Evolutionary conservation across 176 grass and related monocot genomes (phyloP), one percentile per base, ranked within the genome.

Genomic region (Juncus inflexus): DNA sequence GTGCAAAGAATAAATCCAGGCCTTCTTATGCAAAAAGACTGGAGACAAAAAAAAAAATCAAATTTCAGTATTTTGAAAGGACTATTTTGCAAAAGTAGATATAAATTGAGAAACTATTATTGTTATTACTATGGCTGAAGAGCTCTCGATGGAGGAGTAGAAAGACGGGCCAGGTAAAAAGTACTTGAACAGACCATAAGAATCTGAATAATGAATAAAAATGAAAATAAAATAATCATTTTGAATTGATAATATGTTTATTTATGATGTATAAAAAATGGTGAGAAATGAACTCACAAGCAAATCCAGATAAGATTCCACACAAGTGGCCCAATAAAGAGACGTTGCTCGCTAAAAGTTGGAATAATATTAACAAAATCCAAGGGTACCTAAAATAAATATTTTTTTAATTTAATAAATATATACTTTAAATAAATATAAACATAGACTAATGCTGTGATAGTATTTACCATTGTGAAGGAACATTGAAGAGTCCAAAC

Each of bases 401-500:
- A 65, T 64, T 42, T 51, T 35, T 7, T 74, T 64, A 11, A 66
- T 65, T 51, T 66, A 79, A 28, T 28, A 28, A 28, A 28, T 28
- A 28, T 28, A 28, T 28, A 28, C 19, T 28, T 28, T 28, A 28
- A 28, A 28, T 28, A 28, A 28, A 28, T 28, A 28, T 28, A 28
- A 28, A 28, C 19, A 28, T 28, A 50, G 50, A 76, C n/a, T 15
- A 11, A 57, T 55, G 68, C 12, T 62, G 61, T 42, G 55, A 52
- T 11, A 45, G 50, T 63, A 50, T 55, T 60, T 97, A 97, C 92
- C 87, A 89, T 79, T 91, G 83, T 42, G 92, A 85, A 81, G 92
- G 92, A 63, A 97, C 87, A 75, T 86, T 97, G 82, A 97, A 97
- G 74, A 97, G 87, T 55, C 92, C 87, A 54, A 97, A 97, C 55